Evolutionary conservation across 208 protist species (phyloP).

Genomic region (Wallacemonas sp.): DNA sequence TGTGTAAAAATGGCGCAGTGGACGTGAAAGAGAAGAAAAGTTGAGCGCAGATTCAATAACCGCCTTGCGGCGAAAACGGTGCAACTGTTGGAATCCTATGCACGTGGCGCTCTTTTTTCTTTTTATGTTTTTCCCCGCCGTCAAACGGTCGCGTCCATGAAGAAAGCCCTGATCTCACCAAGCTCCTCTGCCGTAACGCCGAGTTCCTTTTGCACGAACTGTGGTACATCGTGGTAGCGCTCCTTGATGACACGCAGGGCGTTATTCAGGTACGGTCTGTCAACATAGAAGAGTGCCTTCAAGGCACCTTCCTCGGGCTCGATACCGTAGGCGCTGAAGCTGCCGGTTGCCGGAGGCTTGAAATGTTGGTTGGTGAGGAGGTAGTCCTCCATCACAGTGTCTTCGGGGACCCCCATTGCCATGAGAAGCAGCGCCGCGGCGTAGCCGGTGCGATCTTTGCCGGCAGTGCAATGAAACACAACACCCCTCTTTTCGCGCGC

Average conservation of each 20-base stretch:
- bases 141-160: constrained; percentile 4
- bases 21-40: too few species aligned
- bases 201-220: constrained; percentile 40
- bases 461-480: constrained; percentile 51
- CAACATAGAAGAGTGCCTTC: constrained; percentile 32
- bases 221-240: constrained; percentile 21
- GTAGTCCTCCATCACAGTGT: constrained; percentile 46
- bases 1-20: too few species aligned
- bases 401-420: constrained; percentile 29
- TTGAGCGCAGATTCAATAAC: too few species aligned
- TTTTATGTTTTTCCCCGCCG: too few species aligned
- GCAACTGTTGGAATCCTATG: too few species aligned
- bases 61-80: too few species aligned
- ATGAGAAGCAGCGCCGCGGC: constrained; percentile 43
- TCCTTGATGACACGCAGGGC: constrained; percentile 27
- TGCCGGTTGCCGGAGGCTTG: constrained; percentile 6
- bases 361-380: constrained; percentile 35
- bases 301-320: constrained; percentile 16
- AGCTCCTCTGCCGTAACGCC: constrained; percentile 22
- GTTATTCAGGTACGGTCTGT: constrained; percentile 28
- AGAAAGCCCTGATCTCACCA: constrained; percentile 6
- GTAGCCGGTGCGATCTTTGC: constrained; percentile 54
- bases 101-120: too few species aligned
- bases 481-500: constrained; percentile 24
- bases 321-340: constrained; percentile 7